Evolutionary conservation across 2,329 filamentous ascomycete genomes (phyloP).

Genomic region (Whalleya microplaca): DNA sequence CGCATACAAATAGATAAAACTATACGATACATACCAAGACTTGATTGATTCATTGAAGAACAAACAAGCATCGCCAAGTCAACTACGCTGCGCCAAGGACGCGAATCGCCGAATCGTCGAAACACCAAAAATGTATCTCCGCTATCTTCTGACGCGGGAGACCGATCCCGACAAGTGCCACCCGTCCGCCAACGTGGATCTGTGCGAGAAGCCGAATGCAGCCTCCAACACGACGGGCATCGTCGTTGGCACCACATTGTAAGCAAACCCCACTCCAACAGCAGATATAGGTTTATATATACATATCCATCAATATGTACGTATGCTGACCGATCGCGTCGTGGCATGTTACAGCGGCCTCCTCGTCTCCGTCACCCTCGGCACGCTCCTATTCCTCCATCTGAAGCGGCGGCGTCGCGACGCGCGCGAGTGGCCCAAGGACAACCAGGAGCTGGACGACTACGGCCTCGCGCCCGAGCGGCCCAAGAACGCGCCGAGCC

Average conservation of each 20-base stretch:
- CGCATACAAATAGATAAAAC: background rate
- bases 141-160: conserved; percentile 23
- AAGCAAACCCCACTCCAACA: conserved; percentile 8
- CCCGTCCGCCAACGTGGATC: conserved; percentile 32
- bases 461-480: conserved; percentile 30
- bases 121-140: background rate
- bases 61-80: background rate
- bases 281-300: too few relatives aligned
- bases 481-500: background rate
- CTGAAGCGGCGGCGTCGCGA: conserved; percentile 31
- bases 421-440: conserved; percentile 35
- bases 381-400: conserved; percentile 30
- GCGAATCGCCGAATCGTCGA: background rate
- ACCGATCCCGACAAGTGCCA: conserved; percentile 26
- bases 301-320: background rate
- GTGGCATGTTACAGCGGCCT: conserved; percentile 22
- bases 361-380: conserved; percentile 22
- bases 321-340: background rate
- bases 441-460: conserved; percentile 37
- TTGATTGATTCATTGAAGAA: too few relatives aligned
- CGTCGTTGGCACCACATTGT: conserved; percentile 30
- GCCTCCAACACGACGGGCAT: conserved; percentile 25
- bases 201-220: conserved; percentile 34
- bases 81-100: background rate
- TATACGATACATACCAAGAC: background rate